Evolutionary conservation across 179 eudicot species (phyloP).

Genomic region (Heliamphora pulchella): DNA sequence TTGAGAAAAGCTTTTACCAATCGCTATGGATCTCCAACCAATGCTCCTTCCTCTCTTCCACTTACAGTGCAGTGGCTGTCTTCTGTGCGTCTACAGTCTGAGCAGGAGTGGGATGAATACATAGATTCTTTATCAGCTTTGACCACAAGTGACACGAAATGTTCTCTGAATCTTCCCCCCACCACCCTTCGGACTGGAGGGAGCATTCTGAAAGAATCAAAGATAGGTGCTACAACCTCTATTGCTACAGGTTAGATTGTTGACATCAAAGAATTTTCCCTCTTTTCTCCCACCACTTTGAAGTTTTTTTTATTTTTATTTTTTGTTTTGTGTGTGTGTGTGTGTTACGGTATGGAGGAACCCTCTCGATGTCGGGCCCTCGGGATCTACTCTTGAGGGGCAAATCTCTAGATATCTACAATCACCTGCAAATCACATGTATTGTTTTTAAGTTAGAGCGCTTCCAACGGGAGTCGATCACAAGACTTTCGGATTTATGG

Average conservation of each 20-base stretch:
- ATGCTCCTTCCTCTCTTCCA: conserved; percentile 54
- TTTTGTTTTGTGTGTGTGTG: too few relatives aligned
- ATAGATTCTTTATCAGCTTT: conserved; percentile 32
- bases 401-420: too few relatives aligned
- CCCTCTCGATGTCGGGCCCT: too few relatives aligned
- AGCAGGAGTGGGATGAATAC: conserved; percentile 74
- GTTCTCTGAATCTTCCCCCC: conserved; percentile 40
- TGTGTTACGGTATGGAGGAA: too few relatives aligned
- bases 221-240: background rate
- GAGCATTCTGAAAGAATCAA: background rate
- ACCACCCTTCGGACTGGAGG: conserved; percentile 74
- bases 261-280: background rate
- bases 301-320: too few relatives aligned
- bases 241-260: conserved; percentile 23
- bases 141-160: conserved; percentile 26
- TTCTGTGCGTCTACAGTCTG: conserved; percentile 34
- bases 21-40: conserved; percentile 57
- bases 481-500: too few relatives aligned
- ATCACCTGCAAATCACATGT: too few relatives aligned
- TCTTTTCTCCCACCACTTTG: too few relatives aligned
- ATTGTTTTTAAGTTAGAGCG: too few relatives aligned
- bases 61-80: conserved; percentile 67
- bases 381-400: too few relatives aligned
- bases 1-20: conserved; percentile 52
- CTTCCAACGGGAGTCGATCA: too few relatives aligned